phyloP scores from a whole-genome alignment of 805 yeast genomes.

The Metschnikowia drakensbergensis region DNA sequence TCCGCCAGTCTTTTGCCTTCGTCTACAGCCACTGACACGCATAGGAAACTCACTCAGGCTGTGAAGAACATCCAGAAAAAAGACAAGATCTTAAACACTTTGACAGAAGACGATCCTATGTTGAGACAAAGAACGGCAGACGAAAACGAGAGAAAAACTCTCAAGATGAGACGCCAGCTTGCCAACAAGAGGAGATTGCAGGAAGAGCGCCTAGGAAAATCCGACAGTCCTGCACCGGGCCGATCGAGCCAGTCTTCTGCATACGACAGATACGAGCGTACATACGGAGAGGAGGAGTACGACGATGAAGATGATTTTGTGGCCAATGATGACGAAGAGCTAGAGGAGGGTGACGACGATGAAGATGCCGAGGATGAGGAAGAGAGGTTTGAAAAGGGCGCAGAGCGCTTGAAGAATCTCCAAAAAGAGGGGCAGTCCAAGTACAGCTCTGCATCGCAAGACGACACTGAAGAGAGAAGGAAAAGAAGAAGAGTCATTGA shows the following conservation, averaged over 20 bases:
- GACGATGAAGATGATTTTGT: conserved; percentile 43
- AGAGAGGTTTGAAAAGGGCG: conserved; percentile 51
- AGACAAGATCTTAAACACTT: conserved; percentile 49
- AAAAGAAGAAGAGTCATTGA: conserved; percentile 48
- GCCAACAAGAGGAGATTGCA: conserved; percentile 56
- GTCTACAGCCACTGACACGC: conserved; percentile 83
- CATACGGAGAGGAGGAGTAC: conserved; percentile 34
- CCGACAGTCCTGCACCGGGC: conserved; percentile 30
- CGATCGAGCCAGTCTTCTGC: conserved; percentile 26
- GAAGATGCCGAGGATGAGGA: conserved; percentile 46
- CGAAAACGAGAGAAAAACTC: conserved; percentile 54
- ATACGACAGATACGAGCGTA: conserved; percentile 36
- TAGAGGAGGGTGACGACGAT: conserved; percentile 38
- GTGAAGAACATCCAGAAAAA: conserved; percentile 48
- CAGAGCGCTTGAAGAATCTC: conserved; percentile 53
- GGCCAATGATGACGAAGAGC: conserved; percentile 43
- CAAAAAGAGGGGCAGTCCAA: conserved; percentile 55
- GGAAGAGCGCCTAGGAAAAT: conserved; percentile 55
- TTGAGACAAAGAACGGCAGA: conserved; percentile 63
- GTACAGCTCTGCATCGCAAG: conserved; percentile 33
- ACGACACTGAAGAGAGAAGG: conserved; percentile 30
- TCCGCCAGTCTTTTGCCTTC: conserved; percentile 80
- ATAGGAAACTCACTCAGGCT: conserved; percentile 71
- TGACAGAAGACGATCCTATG: conserved; percentile 65
- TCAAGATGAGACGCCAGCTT: conserved; percentile 62